phyloP scores from a whole-genome alignment of 2,329 filamentous ascomycete genomes.

The Diaporthe sp. region DNA sequence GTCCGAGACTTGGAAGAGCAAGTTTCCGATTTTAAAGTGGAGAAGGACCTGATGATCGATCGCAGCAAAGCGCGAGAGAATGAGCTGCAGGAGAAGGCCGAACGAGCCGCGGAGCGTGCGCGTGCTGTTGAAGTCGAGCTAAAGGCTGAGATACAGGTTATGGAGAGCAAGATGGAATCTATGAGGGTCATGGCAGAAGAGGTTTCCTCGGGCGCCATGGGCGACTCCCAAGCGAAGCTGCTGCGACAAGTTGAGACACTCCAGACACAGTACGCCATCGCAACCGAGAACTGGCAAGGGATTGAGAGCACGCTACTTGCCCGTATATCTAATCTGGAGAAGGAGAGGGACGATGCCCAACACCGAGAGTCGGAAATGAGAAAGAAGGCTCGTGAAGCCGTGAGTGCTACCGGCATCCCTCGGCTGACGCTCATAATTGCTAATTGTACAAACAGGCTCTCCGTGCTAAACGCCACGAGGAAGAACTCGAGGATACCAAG shows the following conservation, averaged over 20 bases:
- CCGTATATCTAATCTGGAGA: conserved; percentile 83
- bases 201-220: conserved; percentile 83
- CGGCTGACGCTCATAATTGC: conserved; percentile 29
- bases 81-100: conserved; percentile 80
- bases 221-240: conserved; percentile 89
- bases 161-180: conserved; percentile 92
- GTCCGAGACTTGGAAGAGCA: conserved; percentile 68
- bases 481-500: conserved; percentile 82
- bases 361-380: conserved; percentile 89
- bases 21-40: conserved; percentile 77
- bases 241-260: conserved; percentile 94
- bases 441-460: conserved; percentile 66
- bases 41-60: conserved; percentile 82
- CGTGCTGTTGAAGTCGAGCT: conserved; percentile 81
- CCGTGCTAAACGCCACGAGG: conserved; percentile 77
- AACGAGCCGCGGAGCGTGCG: conserved; percentile 78
- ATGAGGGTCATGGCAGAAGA: conserved; percentile 90
- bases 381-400: conserved; percentile 88
- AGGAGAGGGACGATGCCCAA: conserved; percentile 88
- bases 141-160: conserved; percentile 79
- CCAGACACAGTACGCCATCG: conserved; percentile 94
- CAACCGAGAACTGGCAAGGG: conserved; percentile 97
- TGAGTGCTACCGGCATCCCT: conserved; percentile 58
- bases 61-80: conserved; percentile 75
- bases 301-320: conserved; percentile 90